Conservation (phyloP, 345 rosid genomes). For the Salix viminalis region DNA sequence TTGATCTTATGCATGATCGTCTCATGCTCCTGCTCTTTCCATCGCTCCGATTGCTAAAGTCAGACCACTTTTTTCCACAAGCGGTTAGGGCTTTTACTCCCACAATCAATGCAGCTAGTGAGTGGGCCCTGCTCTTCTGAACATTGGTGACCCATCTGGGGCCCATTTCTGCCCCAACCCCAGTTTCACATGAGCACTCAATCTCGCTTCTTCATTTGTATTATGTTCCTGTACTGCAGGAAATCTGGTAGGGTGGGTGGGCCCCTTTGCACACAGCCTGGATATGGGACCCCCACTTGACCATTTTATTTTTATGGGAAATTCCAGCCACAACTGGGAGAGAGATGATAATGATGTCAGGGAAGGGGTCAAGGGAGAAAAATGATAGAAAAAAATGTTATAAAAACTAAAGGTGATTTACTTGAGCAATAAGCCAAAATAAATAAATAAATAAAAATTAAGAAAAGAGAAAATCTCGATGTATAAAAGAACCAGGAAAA, state of each 20-base stretch:
- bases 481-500: not conserved
- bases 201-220: not conserved
- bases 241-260: conserved; percentile 22
- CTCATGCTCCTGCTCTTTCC: conserved; percentile 26
- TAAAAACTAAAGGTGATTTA: not conserved
- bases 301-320: conserved; percentile 1
- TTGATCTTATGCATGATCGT: conserved; percentile 29
- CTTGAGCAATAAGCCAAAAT: not conserved
- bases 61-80: not conserved
- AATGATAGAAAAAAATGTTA: not conserved
- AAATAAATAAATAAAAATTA: too few species aligned
- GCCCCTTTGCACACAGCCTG: conserved; percentile 39
- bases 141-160: conserved; percentile 5
- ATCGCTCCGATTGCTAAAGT: not conserved
- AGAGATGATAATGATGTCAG: not conserved
- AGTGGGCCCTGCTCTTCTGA: conserved; percentile 1
- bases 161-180: conserved; percentile 7
- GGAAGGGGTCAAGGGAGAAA: not conserved
- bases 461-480: not conserved
- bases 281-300: conserved; percentile 29
- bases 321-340: conserved; percentile 21
- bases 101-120: not conserved
- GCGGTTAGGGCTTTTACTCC: conserved; percentile 14
- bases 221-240: conserved; percentile 34
- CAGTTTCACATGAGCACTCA: conserved; percentile 18